Evolutionary conservation across 2,329 filamentous ascomycete species (phyloP).

Genomic region (Bipolaris victoriae): DNA sequence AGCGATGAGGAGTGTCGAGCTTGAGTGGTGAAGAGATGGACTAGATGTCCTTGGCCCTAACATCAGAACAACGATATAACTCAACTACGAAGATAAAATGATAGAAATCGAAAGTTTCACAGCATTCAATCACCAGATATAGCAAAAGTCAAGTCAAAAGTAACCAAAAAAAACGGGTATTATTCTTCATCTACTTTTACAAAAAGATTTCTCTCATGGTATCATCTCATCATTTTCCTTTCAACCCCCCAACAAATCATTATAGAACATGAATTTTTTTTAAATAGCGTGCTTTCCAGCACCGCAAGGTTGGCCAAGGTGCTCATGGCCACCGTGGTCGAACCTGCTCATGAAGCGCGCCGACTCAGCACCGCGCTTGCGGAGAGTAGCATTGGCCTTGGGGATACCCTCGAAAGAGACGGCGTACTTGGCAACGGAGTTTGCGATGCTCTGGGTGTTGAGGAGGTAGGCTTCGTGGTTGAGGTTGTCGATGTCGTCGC

Average conservation of each 20-base stretch:
- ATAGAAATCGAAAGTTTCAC: neutral
- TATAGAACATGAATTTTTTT: neutral
- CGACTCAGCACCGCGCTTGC: constrained; percentile 41
- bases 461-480: constrained; percentile 46
- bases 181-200: neutral
- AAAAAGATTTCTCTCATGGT: constrained; percentile 2
- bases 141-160: neutral
- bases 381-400: constrained; percentile 31
- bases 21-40: too few relatives aligned
- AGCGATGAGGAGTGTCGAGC: too few relatives aligned
- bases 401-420: constrained; percentile 47
- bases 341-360: constrained; percentile 30
- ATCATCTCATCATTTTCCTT: constrained; percentile 2
- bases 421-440: constrained; percentile 49
- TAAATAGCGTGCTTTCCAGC: constrained; percentile 28
- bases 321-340: constrained; percentile 36
- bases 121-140: neutral
- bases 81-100: too few relatives aligned
- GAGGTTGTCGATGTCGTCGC: constrained; percentile 48
- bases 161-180: neutral
- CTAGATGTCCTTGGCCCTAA: too few relatives aligned
- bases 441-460: constrained; percentile 49
- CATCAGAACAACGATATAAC: too few relatives aligned
- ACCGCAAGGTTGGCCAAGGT: constrained; percentile 35
- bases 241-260: neutral